Conservation (phyloP, 345 rosid species). For the Physaria fendleri region DNA sequence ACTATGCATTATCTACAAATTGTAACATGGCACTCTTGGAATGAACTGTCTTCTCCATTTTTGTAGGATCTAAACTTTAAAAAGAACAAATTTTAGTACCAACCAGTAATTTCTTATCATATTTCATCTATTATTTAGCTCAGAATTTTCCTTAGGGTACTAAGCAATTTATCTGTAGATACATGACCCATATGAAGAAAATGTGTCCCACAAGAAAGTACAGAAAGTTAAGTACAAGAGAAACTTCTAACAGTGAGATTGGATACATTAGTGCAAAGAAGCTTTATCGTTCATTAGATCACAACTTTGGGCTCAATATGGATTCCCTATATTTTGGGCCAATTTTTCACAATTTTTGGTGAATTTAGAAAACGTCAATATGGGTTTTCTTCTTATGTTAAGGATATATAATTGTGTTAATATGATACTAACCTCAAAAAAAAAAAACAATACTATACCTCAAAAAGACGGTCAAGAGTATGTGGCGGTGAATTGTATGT, state of each 20-base stretch:
- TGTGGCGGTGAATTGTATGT: too few species aligned
- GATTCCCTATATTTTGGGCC: background rate
- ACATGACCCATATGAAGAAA: slow-evolving; percentile 15
- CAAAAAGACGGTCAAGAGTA: background rate
- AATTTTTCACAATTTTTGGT: background rate
- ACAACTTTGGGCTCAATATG: background rate
- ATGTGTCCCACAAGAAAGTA: slow-evolving; percentile 4
- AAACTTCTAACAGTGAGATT: too few species aligned
- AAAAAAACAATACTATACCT: background rate
- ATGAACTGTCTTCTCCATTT: too few species aligned
- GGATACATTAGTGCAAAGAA: too few species aligned
- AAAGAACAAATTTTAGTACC: too few species aligned
- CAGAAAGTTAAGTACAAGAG: background rate
- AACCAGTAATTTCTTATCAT: too few species aligned
- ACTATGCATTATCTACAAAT: too few species aligned
- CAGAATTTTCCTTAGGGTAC: too few species aligned
- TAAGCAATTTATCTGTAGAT: background rate
- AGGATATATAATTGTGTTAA: background rate
- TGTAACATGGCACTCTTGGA: too few species aligned
- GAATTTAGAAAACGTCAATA: background rate
- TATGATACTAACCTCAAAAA: too few species aligned
- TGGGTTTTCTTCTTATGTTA: background rate
- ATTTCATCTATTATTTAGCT: too few species aligned
- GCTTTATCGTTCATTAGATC: background rate
- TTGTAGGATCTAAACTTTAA: too few species aligned